Evolutionary conservation across 2,329 filamentous ascomycete genomes (phyloP).

Genomic region (Stromatinia cepivora): DNA sequence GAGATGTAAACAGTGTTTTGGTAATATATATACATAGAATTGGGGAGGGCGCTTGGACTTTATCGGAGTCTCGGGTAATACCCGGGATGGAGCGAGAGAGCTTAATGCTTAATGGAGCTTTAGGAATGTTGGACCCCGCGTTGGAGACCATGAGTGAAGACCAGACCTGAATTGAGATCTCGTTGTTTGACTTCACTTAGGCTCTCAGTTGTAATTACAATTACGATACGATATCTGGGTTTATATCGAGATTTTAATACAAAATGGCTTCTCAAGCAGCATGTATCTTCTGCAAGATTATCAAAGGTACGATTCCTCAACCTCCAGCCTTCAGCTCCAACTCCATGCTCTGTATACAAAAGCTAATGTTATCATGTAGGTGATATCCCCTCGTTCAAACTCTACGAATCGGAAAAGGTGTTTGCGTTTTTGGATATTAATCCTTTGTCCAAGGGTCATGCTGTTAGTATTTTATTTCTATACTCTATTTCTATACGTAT

Average conservation of each 20-base stretch:
- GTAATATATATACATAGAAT: conserved; percentile 14
- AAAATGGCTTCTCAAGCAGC: conserved; percentile 46
- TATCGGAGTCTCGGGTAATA: not conserved
- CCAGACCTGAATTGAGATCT: not conserved
- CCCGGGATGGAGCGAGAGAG: not conserved
- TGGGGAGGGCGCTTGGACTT: not conserved
- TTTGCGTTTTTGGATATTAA: conserved; percentile 96
- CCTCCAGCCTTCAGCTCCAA: conserved; percentile 27
- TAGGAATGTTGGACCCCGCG: conserved; percentile 16
- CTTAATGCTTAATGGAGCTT: conserved; percentile 8
- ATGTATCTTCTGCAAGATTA: conserved; percentile 98
- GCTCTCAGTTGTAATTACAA: not conserved
- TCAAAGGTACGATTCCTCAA: conserved; percentile 65
- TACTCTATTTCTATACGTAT: not conserved
- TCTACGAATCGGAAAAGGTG: conserved; percentile 91
- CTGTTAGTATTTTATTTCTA: conserved; percentile 57
- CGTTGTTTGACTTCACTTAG: not conserved
- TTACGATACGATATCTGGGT: not conserved
- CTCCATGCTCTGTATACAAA: not conserved
- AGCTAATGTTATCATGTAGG: conserved; percentile 52
- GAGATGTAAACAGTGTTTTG: conserved; percentile 19
- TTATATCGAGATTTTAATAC: not conserved
- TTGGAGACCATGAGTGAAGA: not conserved
- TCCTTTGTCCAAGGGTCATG: conserved; percentile 83
- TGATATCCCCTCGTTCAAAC: conserved; percentile 94